Evolutionary conservation across 306 rosid species (phyloP), one percentile per base, ranked within the genome.

Genomic region (Inga leiocalycina): DNA sequence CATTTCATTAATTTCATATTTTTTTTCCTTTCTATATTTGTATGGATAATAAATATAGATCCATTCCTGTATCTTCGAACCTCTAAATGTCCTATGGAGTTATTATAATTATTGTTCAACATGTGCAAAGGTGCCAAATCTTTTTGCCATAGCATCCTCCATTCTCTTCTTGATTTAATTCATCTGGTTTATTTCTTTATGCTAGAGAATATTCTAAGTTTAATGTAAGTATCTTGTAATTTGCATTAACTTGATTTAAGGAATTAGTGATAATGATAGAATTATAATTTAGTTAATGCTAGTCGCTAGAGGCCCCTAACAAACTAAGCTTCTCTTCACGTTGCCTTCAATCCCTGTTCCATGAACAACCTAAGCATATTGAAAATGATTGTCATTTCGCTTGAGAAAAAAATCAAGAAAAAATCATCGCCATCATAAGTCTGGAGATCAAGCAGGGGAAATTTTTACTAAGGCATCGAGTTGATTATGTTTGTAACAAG

Each of bases 41-140:
- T 61, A 59, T 52, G 73, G 78, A 48, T 81, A 39, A 59, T 68
- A 72, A 70, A 78, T 52, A 46, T 59, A 61, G 67, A 37, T 78
- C 56, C 54, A 56, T 39, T 27, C 24, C 48, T 37, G 46, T 57
- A 57, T 75, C 78, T 79, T 9, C 56, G 59, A 80, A 76, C 69
- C 49, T 78, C 35, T 59, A 61, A 61, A 64, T 66, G 67, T 35
- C 77, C 75, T 61, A 71, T 51, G 57, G 76, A 81, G 41, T 85
- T 46, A 30, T 61, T 62, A 17, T 76, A 69, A 74, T 39, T 48
- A 34, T 71, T 48, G 11, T 24, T 73, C 37, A 45, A 46, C 57
- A 79, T 49, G 57, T 70, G 81, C 59, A 83, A 81, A 71, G 73
- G 32, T 71, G 51, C 19, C 61, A 51, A 65, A 62, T 75, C 52